Evolutionary conservation across 2,329 filamentous ascomycete species (phyloP).

Genomic region (Paraphoma sp.): DNA sequence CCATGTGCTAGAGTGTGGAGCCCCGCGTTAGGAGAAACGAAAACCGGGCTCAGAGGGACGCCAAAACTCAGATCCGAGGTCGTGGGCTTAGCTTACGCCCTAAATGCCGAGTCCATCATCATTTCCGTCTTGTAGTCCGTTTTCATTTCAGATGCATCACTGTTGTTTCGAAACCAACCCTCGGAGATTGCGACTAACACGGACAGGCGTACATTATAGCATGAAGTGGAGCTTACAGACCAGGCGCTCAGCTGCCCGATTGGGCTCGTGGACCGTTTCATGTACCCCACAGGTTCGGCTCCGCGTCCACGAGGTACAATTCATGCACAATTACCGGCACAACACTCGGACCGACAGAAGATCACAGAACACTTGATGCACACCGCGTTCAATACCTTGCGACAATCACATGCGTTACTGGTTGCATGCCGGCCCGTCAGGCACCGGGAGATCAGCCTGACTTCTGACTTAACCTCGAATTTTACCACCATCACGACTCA

Average conservation of each 20-base stretch:
- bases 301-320: conserved; percentile 4
- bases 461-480: neutral
- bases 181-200: neutral
- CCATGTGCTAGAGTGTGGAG: conserved; percentile 3
- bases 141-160: neutral
- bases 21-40: neutral
- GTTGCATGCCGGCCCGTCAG: conserved; percentile 6
- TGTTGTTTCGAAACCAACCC: neutral
- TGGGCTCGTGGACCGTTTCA: conserved; percentile 4
- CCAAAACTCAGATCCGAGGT: neutral
- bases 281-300: conserved; percentile 11
- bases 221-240: neutral
- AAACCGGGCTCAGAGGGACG: neutral
- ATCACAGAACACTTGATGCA: conserved; percentile 1
- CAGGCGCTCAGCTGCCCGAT: conserved; percentile 1
- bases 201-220: neutral
- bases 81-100: neutral
- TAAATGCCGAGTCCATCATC: neutral
- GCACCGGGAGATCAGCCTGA: neutral
- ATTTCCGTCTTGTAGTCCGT: neutral
- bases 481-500: neutral
- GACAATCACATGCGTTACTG: conserved; percentile 3
- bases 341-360: conserved; percentile 5
- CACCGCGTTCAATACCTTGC: neutral
- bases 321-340: conserved; percentile 2